These are phyloP conservation scores for Colletotrichum scovillei DNA, from an alignment of 2,329 filamentous ascomycete genomes.

Conservation along the genomic window DNA sequence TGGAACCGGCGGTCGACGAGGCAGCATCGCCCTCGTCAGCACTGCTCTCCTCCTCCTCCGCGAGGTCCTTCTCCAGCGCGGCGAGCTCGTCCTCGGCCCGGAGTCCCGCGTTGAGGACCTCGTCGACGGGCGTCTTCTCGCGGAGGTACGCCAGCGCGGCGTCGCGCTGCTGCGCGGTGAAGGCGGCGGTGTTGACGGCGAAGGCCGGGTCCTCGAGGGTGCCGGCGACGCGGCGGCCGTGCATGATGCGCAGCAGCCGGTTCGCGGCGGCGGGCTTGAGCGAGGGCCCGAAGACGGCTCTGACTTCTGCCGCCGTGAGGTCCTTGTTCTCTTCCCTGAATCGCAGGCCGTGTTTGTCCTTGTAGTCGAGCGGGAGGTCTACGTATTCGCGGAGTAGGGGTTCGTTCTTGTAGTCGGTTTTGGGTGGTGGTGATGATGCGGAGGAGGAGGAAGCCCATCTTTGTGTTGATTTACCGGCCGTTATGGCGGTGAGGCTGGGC, in stretches of 20 bases:
- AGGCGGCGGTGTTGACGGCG: constrained; percentile 58
- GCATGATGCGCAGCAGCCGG: constrained; percentile 66
- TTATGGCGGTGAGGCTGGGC: constrained; percentile 10
- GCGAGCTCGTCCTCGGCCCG: constrained; percentile 72
- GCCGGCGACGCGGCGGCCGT: constrained; percentile 72
- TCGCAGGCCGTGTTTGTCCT: constrained; percentile 64
- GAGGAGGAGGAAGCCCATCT: constrained; percentile 12
- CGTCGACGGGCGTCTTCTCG: constrained; percentile 65
- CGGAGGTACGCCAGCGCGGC: constrained; percentile 67
- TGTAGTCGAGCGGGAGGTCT: constrained; percentile 67
- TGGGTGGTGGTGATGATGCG: constrained; percentile 25
- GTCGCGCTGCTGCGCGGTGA: constrained; percentile 52
- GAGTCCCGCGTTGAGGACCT: constrained; percentile 69
- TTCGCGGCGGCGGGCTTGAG: constrained; percentile 61
- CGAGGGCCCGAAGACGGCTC: constrained; percentile 61
- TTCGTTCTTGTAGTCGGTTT: constrained; percentile 34
- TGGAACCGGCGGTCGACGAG: constrained; percentile 21
- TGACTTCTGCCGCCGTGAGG: constrained; percentile 59
- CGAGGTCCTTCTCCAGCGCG: constrained; percentile 56
- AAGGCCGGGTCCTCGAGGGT: constrained; percentile 70
- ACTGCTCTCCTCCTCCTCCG: constrained; percentile 26
- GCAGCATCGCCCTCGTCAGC: constrained; percentile 35
- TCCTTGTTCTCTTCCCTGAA: constrained; percentile 57
- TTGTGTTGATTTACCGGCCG: not conserved
- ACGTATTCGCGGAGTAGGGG: constrained; percentile 63